Percentiles rank a stretch among this genome's conserved stretches.
Evolutionary conservation across 2,329 filamentous ascomycete genomes (phyloP).

Genomic region (Pseudogymnoascus sp.): DNA sequence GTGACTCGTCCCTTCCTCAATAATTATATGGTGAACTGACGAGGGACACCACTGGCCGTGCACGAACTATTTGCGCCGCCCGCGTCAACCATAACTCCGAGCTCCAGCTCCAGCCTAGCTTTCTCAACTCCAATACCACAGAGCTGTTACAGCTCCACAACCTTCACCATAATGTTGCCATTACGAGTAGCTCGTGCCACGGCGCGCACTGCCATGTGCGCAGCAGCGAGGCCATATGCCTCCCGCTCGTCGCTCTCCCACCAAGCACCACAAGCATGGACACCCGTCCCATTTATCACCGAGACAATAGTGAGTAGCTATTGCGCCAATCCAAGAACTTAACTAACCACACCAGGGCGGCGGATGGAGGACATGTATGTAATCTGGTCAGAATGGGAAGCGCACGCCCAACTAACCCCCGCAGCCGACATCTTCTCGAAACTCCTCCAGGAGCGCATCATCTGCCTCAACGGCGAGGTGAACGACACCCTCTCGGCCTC

Average conservation of each 20-base stretch:
- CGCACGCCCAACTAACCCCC: conserved; percentile 17
- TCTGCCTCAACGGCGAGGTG: conserved; percentile 86
- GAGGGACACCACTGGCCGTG: neutral
- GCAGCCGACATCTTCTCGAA: conserved; percentile 77
- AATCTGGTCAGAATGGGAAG: conserved; percentile 19
- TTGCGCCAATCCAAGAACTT: conserved; percentile 12
- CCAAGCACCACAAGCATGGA: conserved; percentile 27
- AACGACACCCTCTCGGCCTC: conserved; percentile 87
- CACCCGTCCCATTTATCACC: conserved; percentile 44
- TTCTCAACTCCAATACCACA: neutral
- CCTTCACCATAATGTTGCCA: conserved; percentile 19
- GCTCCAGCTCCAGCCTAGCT: neutral
- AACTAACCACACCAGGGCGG: conserved; percentile 46
- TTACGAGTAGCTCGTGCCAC: conserved; percentile 20
- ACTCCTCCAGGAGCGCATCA: conserved; percentile 80
- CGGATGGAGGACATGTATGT: conserved; percentile 69
- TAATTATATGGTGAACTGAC: neutral
- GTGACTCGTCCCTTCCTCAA: neutral
- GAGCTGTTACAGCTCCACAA: neutral
- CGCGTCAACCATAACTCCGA: neutral
- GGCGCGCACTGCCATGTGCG: conserved; percentile 17
- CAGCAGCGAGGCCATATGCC: conserved; percentile 20
- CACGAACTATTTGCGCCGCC: neutral
- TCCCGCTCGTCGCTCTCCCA: conserved; percentile 13
- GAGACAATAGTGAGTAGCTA: conserved; percentile 45